Evolutionary conservation across 352 stramenopile species (phyloP).

Genomic region (Phytophthora pistaciae): DNA sequence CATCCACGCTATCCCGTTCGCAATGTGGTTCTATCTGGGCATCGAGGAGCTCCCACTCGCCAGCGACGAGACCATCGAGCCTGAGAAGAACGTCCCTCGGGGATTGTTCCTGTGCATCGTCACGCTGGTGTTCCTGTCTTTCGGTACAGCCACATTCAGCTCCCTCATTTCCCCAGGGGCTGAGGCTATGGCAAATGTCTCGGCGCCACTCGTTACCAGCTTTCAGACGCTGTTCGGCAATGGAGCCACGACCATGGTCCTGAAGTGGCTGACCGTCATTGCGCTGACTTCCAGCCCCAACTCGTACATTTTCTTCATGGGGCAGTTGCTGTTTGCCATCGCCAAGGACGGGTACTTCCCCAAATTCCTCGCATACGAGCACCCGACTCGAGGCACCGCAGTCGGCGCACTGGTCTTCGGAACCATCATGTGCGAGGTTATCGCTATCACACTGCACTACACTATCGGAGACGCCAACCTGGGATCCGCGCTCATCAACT

Average conservation of each 20-base stretch:
- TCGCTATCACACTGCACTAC: slow-evolving; percentile 68
- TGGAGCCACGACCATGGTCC: slow-evolving; percentile 52
- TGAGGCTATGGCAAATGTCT: slow-evolving; percentile 39
- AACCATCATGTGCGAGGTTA: slow-evolving; percentile 40
- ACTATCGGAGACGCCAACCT: slow-evolving; percentile 65
- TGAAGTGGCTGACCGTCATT: slow-evolving; percentile 75
- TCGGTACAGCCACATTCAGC: slow-evolving; percentile 72
- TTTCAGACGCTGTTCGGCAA: slow-evolving; percentile 77
- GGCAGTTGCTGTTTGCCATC: slow-evolving; percentile 68
- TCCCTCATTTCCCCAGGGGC: slow-evolving; percentile 67
- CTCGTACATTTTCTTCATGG: slow-evolving; percentile 85
- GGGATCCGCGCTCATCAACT: slow-evolving; percentile 56
- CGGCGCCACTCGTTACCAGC: slow-evolving; percentile 36
- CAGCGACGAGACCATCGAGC: slow-evolving; percentile 80
- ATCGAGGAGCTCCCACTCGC: slow-evolving; percentile 76
- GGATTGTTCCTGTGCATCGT: slow-evolving; percentile 65
- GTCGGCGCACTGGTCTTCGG: slow-evolving; percentile 58
- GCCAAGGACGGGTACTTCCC: slow-evolving; percentile 73
- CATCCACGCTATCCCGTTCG: slow-evolving; percentile 66
- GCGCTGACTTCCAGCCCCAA: slow-evolving; percentile 71
- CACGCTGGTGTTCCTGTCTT: slow-evolving; percentile 68
- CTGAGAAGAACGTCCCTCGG: slow-evolving; percentile 72
- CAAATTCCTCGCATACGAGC: slow-evolving; percentile 59
- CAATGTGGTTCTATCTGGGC: slow-evolving; percentile 57
- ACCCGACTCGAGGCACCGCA: slow-evolving; percentile 36